These are phyloP conservation scores for barley (Hordeum vulgare) DNA, from an alignment of 176 grass and related monocot genomes.

Conservation along the genomic window MorexV3_pseudomolecules_assembly NC_058522.1:492056069-492056568, in stretches of 20 bases:
- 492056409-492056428: no score
- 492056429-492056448: no score
- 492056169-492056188: background rate
- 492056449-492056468: no score
- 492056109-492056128: background rate
- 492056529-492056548: no score
- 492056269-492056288: background rate
- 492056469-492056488: no score
- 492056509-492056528: no score
- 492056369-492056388: no score
- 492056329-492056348: background rate
- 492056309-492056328: background rate
- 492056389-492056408: no score
- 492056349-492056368: no score
- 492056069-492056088: background rate
- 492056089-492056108: background rate
- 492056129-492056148: background rate
- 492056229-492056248: background rate
- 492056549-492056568: no score
- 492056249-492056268: background rate
- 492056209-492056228: background rate
- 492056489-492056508: no score
- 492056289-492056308: background rate
- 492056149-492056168: background rate
- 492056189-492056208: background rate